A percentile compares a stretch with the other conserved stretches of the same genome.
Conservation (phyloP, 2,329 filamentous ascomycete genomes). For the Microascus cirrosus region DNA sequence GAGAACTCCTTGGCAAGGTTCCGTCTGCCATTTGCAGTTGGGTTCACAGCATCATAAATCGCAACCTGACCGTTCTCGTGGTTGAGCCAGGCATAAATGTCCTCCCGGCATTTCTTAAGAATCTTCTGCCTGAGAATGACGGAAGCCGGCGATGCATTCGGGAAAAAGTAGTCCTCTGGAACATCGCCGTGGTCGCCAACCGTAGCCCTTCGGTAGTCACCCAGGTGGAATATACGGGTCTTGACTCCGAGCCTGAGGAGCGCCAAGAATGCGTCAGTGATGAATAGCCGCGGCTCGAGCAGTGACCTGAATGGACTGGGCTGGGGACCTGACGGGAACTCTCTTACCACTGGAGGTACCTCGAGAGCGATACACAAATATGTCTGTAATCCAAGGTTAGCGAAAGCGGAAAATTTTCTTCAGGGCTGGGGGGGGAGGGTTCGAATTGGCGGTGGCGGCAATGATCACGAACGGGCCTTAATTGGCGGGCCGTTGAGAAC, state of each 20-base stretch:
- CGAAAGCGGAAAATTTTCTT: not conserved
- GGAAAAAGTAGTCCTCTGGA: conserved; percentile 95
- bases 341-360: conserved; percentile 76
- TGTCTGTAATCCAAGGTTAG: conserved; percentile 41
- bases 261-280: not conserved
- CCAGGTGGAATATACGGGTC: conserved; percentile 93
- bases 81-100: conserved; percentile 93
- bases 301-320: not conserved
- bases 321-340: conserved; percentile 4
- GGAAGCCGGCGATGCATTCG: conserved; percentile 83
- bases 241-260: conserved; percentile 76
- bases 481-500: not conserved
- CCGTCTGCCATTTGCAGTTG: conserved; percentile 68
- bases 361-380: conserved; percentile 87
- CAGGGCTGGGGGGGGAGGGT: not conserved
- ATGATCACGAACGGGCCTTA: no score
- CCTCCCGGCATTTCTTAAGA: conserved; percentile 90
- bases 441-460: no score
- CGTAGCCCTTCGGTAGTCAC: conserved; percentile 89
- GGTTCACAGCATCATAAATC: conserved; percentile 97
- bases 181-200: conserved; percentile 74
- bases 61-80: conserved; percentile 97
- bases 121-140: conserved; percentile 96
- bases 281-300: not conserved
- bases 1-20: conserved; percentile 90